phyloP scores from a whole-genome alignment of 2,329 filamentous ascomycete species.

The Talaromyces marneffei region DNA sequence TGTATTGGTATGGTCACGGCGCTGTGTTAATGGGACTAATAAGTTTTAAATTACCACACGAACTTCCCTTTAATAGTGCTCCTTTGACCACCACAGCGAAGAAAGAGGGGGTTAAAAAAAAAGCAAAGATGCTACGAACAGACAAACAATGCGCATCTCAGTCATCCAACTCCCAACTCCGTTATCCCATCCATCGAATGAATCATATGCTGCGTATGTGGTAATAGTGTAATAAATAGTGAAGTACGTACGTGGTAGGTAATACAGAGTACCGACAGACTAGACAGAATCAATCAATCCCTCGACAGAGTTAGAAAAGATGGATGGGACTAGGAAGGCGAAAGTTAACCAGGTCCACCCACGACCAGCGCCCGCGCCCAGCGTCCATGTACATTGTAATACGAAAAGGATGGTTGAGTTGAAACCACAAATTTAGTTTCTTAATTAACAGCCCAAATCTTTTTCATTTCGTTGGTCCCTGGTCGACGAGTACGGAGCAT shows the following conservation, averaged over 20 bases:
- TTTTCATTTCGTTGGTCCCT: background rate
- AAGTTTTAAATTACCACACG: too few species aligned
- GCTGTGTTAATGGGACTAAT: background rate
- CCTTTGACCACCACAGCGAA: too few species aligned
- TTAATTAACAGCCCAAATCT: background rate
- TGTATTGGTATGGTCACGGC: too few species aligned
- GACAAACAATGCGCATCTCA: background rate
- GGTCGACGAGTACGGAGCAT: background rate
- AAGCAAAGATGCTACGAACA: background rate
- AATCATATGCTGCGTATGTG: too few species aligned
- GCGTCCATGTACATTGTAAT: background rate
- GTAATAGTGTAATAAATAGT: too few species aligned
- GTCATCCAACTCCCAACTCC: too few species aligned
- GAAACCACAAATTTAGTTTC: background rate
- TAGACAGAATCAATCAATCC: too few species aligned
- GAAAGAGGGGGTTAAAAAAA: too few species aligned
- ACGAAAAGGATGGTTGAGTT: background rate
- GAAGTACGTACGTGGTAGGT: background rate
- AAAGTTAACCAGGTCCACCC: background rate
- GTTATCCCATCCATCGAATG: background rate
- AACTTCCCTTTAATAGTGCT: too few species aligned
- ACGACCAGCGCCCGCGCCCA: too few species aligned
- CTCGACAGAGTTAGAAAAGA: background rate
- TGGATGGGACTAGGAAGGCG: background rate
- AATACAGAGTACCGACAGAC: too few species aligned